Evolutionary conservation across 371 early-diverging fungal species (phyloP), one percentile per base, ranked within the genome.

Genomic region (Smittium culicis): DNA sequence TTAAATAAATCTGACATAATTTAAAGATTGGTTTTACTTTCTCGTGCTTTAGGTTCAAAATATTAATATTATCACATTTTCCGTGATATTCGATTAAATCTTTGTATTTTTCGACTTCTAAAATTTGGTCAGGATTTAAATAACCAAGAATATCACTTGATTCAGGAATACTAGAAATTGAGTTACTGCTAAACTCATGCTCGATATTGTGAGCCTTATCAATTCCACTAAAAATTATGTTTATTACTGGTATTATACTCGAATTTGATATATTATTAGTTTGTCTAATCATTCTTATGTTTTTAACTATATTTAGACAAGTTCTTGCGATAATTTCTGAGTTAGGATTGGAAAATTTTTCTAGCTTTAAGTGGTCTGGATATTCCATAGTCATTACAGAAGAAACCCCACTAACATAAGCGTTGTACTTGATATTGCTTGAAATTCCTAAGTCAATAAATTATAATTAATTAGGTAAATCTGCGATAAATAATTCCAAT

Each of bases 371-470:
- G 16, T 2, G 2, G 5, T 30, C 30, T 16, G 62, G 62, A 31
- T 34, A 65, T 14, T 5, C 25, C 66, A 65, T 65, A 61, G 66
- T 57, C 55, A 65, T 65, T 14, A 57, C 45, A 5, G 66, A 57
- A 56, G 34, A 34, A 69, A 69, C 74, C 74, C 74, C 29, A 73
- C 66, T 27, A 72, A 71, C 66, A 70, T 65, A 34, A 66, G 63
- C 27, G 31, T 61, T n/a, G 54, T 16, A 69, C 64, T 54, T 2
- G 78, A 35, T 66, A 67, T 66, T 76, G 76, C 72, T 73, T n/a
- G 75, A 31, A 77, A 71, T 68, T 70, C 74, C 74, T 73, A 77
- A 20, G 17, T 25, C 20, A 45, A 56, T 8, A 60, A 63, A 29
- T 17, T 34, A 33, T 34, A 65, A 30, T 69, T 25, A 68, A 72